Base-by-base conservation (phyloP, 805 yeast genomes). In the Helenozyma rhizophorensis region DNA sequence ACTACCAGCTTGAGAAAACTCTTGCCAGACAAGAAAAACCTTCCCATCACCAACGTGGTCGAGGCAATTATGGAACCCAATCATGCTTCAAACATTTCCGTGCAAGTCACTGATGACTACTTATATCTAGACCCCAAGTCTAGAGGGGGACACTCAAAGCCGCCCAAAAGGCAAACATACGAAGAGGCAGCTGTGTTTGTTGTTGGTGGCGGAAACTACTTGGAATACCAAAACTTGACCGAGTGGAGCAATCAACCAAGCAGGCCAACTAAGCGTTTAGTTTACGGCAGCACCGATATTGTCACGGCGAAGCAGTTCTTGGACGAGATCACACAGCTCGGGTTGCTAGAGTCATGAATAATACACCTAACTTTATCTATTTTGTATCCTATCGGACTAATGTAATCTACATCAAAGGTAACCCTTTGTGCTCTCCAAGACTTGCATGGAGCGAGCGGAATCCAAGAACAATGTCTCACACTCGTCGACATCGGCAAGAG, bases 131-230 rank as follows among this genome's bases (percentile, higher is more conserved):
- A 93, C 57, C 97, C 98, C 18, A 80, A 77, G 47, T 80, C 86
- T 2, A 74, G 97, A 44, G 97, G 97, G 4, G 82, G 94, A 6
- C 89, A 83, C 48, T 79, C 95, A 3, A 79, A 83, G 48, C 90
- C 89, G 23, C 97, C 97, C 23, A 83, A 78, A 56, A 77, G 95
- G 52, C 84, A 81, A 45, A 66, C 80, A 9, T 87, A 85, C 56
- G 78, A 78, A 38, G 93, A 87, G 45, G 78, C 94, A 2, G 65
- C 86, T 30, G 95, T 93, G 14, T 93, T 93, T 57, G 86, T 89
- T 32, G 89, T 93, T 35, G 99, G 98, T 16, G 98, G 98, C 22
- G 97, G 97, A 29, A 89, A 86, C 58, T 93, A 88, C 55, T 64
- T 85, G 42, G 99, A 93, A 62, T 93, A 90, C 55, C 94, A 89